Base-by-base conservation (phyloP, 352 stramenopile species). In the Phytophthora vignae region DNA sequence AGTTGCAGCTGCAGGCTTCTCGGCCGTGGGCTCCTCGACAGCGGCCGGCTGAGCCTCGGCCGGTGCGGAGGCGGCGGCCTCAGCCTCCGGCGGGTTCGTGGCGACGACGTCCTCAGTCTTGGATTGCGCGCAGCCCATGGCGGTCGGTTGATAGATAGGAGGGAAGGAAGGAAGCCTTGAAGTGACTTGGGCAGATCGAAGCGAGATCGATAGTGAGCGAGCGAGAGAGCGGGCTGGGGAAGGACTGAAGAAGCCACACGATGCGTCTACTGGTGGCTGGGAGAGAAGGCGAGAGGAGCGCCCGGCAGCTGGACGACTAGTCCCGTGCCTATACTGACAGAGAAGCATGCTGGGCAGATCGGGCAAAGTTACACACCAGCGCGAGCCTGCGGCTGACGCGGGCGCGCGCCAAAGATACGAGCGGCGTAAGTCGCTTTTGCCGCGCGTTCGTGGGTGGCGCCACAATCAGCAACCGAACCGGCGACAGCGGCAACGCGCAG, bases 51-150 rank as follows among this genome's bases (percentile, higher is more conserved):
- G 48, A 3, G 59, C 63, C 52, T 54, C 52, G 15, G 33, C 62
- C 10, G 38, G 11, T 9, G 36, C 36, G 36, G 40, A 12, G 40
- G 19, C 19, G 14, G 49, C 10, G 21, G 49, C 8, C 29, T 74
- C 71, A 33, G 29, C 48, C 40, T 68, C 65, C 4, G 64, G 63
- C 19, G 49, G 64, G 2, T 74, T 74, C 25, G 67, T 60, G 21
- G 60, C 40, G 22, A 44, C 67, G 2, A 82, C 68, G 55, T 90
- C 79, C 5, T 87, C 76, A 2, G 78, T 81, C 40, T 88, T 93
- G 61, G 87, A 94, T 79, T 94, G 87, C 46, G 65, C 80, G 73
- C 87, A 94, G 78, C 87, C 87, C 87, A 94, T 93, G 44, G 64
- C 14, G 36, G 10, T 52, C 14, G 36, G 36, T 52, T 60, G 69